These are phyloP conservation scores for Sclerotinia sclerotiorum DNA, from an alignment of 2,329 filamentous ascomycete genomes.

Conservation along the genomic window DNA sequence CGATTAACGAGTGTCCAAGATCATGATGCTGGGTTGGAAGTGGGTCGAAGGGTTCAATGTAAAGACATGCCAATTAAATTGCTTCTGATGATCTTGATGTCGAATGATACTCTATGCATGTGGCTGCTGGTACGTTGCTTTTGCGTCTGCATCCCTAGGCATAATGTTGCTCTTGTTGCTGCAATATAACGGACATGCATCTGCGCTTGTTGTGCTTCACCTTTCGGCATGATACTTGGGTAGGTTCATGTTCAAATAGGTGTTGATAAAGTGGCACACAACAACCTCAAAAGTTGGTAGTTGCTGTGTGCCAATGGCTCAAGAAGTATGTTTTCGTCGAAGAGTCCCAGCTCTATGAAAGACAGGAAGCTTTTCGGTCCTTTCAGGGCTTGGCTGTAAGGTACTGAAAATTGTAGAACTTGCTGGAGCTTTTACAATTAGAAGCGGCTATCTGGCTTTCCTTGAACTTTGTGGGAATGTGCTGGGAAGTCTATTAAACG, in stretches of 20 bases:
- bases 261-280: not conserved
- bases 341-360: not conserved
- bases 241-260: not conserved
- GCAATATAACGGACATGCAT: not conserved
- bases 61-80: not conserved
- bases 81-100: not conserved
- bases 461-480: not conserved
- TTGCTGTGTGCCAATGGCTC: not conserved
- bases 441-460: not conserved
- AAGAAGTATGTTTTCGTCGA: not conserved
- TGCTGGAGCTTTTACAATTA: not conserved
- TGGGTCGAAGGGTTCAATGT: not conserved
- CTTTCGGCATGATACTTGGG: not conserved
- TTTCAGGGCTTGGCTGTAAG: not conserved
- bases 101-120: not conserved
- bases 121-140: not conserved
- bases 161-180: not conserved
- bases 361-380: not conserved
- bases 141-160: not conserved
- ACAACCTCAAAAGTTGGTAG: not conserved
- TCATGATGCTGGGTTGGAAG: not conserved
- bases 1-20: not conserved
- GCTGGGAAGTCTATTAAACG: no score
- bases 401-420: no score
- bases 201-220: not conserved